A percentile compares a stretch with the other conserved stretches of the same genome.
Evolutionary conservation across 2,329 filamentous ascomycete genomes (phyloP).

Genomic region (Fulvia fulva): DNA sequence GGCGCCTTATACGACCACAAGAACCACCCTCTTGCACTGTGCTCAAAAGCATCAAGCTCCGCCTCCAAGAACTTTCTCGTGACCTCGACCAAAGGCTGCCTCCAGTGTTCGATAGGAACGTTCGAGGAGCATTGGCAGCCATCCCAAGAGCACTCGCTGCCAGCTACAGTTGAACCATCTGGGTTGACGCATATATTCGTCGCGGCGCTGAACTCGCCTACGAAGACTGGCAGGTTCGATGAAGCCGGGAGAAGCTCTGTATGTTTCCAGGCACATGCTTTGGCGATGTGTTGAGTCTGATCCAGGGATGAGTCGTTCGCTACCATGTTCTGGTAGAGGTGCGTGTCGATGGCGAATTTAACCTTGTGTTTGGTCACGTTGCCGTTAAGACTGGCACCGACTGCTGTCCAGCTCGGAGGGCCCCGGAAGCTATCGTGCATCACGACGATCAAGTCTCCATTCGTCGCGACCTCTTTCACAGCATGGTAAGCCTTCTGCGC

Average conservation of each 20-base stretch:
- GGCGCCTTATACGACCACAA: slow-evolving; percentile 43
- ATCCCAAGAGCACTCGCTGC: slow-evolving; percentile 30
- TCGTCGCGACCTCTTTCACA: slow-evolving; percentile 31
- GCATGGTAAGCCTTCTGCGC: slow-evolving; percentile 34
- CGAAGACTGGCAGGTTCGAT: slow-evolving; percentile 37
- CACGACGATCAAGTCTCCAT: slow-evolving; percentile 35
- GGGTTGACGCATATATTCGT: slow-evolving; percentile 44
- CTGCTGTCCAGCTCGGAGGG: slow-evolving; percentile 30
- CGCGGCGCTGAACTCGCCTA: slow-evolving; percentile 44
- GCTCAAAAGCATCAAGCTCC: slow-evolving; percentile 43
- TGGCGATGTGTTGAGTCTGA: slow-evolving; percentile 39
- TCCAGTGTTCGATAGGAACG: slow-evolving; percentile 34
- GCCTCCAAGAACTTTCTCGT: slow-evolving; percentile 42
- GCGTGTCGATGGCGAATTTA: slow-evolving; percentile 41
- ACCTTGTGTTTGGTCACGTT: slow-evolving; percentile 23
- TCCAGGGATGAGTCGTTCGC: slow-evolving; percentile 35
- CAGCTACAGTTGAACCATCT: slow-evolving; percentile 37
- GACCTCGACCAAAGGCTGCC: slow-evolving; percentile 36
- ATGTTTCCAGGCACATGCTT: slow-evolving; percentile 38
- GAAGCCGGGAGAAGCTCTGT: slow-evolving; percentile 32
- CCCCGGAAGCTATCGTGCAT: slow-evolving; percentile 40
- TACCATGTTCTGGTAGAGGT: slow-evolving; percentile 45
- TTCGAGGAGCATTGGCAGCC: slow-evolving; percentile 39
- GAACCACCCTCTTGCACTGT: slow-evolving; percentile 39
- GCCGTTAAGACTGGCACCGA: slow-evolving; percentile 25